Conservation (phyloP, 305 asterid genomes). For the Fraxinus sp. region DNA sequence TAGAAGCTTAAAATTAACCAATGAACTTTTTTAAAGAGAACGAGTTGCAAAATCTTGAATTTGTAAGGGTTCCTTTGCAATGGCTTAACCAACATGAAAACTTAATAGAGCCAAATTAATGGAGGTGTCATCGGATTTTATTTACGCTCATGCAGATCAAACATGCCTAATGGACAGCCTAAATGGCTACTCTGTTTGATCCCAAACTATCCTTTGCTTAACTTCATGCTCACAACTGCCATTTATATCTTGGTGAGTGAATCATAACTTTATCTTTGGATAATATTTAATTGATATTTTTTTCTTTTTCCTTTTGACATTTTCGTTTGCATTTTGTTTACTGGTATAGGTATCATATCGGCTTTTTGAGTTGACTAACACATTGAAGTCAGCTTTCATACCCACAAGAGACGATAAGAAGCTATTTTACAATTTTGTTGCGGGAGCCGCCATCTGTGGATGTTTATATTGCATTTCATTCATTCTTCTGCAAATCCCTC, state of each 20-base stretch:
- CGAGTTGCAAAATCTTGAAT: slow-evolving; percentile 3
- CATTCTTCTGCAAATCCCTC: slow-evolving; percentile 70
- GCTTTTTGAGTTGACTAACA: slow-evolving; percentile 84
- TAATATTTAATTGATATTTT: slow-evolving; percentile 2
- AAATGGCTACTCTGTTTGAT: slow-evolving; percentile 83
- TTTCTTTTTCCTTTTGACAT: neutral
- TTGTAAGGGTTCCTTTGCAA: neutral
- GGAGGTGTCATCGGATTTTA: neutral
- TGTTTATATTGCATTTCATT: slow-evolving; percentile 62
- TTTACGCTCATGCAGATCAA: slow-evolving; percentile 56
- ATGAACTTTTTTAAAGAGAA: neutral
- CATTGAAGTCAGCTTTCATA: slow-evolving; percentile 70
- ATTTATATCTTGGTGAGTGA: slow-evolving; percentile 68
- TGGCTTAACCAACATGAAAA: neutral
- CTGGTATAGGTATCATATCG: slow-evolving; percentile 67
- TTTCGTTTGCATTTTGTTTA: neutral
- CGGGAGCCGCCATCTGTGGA: slow-evolving; percentile 61
- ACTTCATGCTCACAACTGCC: slow-evolving; percentile 82
- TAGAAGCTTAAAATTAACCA: neutral
- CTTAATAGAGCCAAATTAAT: neutral
- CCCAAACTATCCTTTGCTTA: slow-evolving; percentile 82
- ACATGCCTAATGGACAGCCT: slow-evolving; percentile 83
- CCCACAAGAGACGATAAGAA: slow-evolving; percentile 70
- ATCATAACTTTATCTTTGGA: slow-evolving; percentile 3
- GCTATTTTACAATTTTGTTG: slow-evolving; percentile 64